Evolutionary conservation across 805 yeast genomes (phyloP).

Genomic region (Pichia californica): DNA sequence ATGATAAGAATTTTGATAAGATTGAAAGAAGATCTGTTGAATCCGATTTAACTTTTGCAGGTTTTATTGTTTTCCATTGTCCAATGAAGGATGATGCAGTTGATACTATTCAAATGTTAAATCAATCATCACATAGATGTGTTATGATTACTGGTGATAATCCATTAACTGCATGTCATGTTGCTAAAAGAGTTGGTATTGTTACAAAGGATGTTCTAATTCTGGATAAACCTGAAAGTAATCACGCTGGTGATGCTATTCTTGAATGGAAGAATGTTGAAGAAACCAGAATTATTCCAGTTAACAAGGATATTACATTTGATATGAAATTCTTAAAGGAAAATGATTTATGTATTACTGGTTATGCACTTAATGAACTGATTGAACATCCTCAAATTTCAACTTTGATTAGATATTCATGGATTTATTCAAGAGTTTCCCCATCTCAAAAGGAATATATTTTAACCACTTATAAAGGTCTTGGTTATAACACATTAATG

Average conservation of each 20-base stretch:
- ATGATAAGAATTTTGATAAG: slow-evolving; percentile 44
- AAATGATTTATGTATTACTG: slow-evolving; percentile 87
- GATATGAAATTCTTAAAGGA: slow-evolving; percentile 51
- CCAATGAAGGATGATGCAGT: slow-evolving; percentile 93
- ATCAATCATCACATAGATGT: slow-evolving; percentile 91
- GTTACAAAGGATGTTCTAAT: slow-evolving; percentile 79
- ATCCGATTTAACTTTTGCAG: slow-evolving; percentile 69
- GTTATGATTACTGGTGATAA: slow-evolving; percentile 99
- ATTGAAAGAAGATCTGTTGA: slow-evolving; percentile 75
- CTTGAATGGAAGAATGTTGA: slow-evolving; percentile 82
- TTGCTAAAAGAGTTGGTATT: slow-evolving; percentile 87
- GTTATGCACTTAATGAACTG: slow-evolving; percentile 73
- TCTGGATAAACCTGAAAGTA: slow-evolving; percentile 71
- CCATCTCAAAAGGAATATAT: slow-evolving; percentile 94
- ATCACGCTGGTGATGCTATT: slow-evolving; percentile 45
- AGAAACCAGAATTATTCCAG: slow-evolving; percentile 66
- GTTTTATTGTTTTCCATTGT: slow-evolving; percentile 94
- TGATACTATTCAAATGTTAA: slow-evolving; percentile 84
- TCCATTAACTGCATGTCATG: slow-evolving; percentile 97
- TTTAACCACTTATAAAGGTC: slow-evolving; percentile 70
- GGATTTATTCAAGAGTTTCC: slow-evolving; percentile 97
- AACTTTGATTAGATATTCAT: slow-evolving; percentile 76
- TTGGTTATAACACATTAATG: slow-evolving; percentile 93
- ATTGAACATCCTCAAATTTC: slow-evolving; percentile 61
- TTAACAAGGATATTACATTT: slow-evolving; percentile 51